Base-by-base conservation (phyloP, 1,139 yeast genomes). In the Suhomyces bribrorum region DNA sequence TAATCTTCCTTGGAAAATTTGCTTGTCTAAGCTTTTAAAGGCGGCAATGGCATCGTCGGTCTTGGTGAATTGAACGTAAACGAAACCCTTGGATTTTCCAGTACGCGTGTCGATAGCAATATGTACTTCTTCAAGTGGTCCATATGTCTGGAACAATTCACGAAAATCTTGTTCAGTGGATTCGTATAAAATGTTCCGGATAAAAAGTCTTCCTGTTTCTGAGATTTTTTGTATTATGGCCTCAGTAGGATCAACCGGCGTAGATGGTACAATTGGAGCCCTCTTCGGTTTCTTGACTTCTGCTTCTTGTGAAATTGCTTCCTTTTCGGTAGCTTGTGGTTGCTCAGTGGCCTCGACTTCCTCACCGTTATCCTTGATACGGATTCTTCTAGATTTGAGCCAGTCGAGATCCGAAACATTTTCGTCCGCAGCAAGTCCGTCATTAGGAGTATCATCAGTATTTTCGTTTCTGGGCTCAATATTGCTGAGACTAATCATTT, bases 1-100 rank as follows among this genome's bases (percentile, higher is more conserved):
- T 40, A 94, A 72, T 51, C 99, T 80, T 38, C 99, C 98, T 64
- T 92, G 97, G 69, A 87, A 92, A 56, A 88, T 85, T 54, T 86
- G 84, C 55, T 89, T 89, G 60, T 92, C 98, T 39, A 90, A 68
- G 8, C 74, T 76, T 34, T 74, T 64, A 57, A 71, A 90, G 0
- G 97, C 97, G 22, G 66, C 57, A 1, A 84, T 79, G 0, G 98
- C 98, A 54, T 84, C 83, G 11, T 74, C 75, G 8, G 84, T 72
- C 45, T 78, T 69, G 17, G 61, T 64, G 58, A 86, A 92, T 57
- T 84, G 83, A 8, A 89, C 74, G 54, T 90, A 90, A 0, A 95
- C 96, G 61, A 88, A 88, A 0, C 99, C 99, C 61, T 92, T 92
- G 1, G 96, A 84, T 53, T 83, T 79, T 7, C 95, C 95, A 0